Evolutionary conservation across 345 rosid species (phyloP), one percentile per base, ranked within the genome.

Genomic region (Corchorus olitorius): DNA sequence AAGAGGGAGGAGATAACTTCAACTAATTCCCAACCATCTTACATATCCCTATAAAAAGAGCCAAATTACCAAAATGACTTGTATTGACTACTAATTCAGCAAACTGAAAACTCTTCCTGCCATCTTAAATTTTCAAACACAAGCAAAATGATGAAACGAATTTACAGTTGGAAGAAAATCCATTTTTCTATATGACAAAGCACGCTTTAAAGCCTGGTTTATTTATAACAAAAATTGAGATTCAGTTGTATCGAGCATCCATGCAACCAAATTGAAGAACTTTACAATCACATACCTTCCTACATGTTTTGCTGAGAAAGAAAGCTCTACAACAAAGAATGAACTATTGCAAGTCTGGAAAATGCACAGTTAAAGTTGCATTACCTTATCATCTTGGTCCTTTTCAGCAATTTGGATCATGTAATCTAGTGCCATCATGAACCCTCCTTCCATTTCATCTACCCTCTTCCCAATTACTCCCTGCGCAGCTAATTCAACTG

Each of bases 381-480:
- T 65, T 78, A 94, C 98, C 98, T 86, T 87, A 52, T 90, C 91
- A 78, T 95, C 99, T 77, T 88, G 92, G 82, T 92, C 98, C 72
- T 75, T 90, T 43, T 88, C 93, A 3, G 99, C 97, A 22, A 82
- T 81, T 80, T 90, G 91, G 82, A 95, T 95, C 98, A 93, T 95
- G 87, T 88, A 89, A 88, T 95, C 98, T 19, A 95, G 84, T 50
- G 98, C 97, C 98, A 92, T 92, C 93, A 93, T 93, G 82, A 93
- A 93, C n/a, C 97, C 92, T 1, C 93, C 78, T 76, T 96, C 98
- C 97, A 96, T 96, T 88, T 89, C 89, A 78, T 96, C 98, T 33
- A 95, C 97, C 73, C 98, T 85, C 81, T 96, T 93, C 64, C 99
- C 97, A 58, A 92, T 91, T 56, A 92, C 97, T 82, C 97, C 97